A percentile compares a stretch with the other conserved stretches of the same genome.
phyloP scores from a whole-genome alignment of 2,329 filamentous ascomycete genomes.

The Grosmannia serpens region DNA sequence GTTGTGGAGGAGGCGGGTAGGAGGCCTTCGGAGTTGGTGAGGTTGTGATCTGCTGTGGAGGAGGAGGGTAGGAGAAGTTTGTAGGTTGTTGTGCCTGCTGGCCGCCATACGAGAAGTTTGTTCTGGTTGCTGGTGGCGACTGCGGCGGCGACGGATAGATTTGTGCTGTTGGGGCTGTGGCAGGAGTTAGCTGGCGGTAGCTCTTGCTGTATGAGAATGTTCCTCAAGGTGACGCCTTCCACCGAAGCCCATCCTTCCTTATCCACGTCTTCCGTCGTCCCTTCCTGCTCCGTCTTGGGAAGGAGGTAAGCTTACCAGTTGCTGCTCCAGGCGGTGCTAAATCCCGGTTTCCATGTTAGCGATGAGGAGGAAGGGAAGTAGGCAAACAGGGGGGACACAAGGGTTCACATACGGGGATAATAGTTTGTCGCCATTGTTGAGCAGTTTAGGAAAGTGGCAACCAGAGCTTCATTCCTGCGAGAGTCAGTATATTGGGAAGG shows the following conservation, averaged over 20 bases:
- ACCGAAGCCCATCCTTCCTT: not conserved
- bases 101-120: constrained; percentile 23
- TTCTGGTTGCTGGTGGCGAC: constrained; percentile 24
- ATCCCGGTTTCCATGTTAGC: not conserved
- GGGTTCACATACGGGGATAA: not conserved
- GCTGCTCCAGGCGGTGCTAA: constrained; percentile 14
- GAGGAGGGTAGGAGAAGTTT: constrained; percentile 23
- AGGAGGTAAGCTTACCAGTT: constrained; percentile 1
- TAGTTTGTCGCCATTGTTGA: not conserved
- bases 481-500: not conserved
- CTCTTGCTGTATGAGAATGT: not conserved
- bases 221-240: not conserved
- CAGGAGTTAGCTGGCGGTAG: not conserved
- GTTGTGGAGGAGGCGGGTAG: constrained; percentile 22
- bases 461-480: not conserved
- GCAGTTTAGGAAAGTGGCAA: not conserved
- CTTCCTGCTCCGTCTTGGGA: no score
- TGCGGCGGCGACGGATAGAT: constrained; percentile 24
- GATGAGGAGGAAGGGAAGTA: not conserved
- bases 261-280: not conserved
- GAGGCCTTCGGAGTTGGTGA: constrained; percentile 20
- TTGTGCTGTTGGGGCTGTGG: constrained; percentile 8
- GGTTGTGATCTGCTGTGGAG: constrained; percentile 19
- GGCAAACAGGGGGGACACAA: not conserved
- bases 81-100: constrained; percentile 18